Conservation (phyloP, 805 yeast genomes). For the Ogataea haglerorum region DNA sequence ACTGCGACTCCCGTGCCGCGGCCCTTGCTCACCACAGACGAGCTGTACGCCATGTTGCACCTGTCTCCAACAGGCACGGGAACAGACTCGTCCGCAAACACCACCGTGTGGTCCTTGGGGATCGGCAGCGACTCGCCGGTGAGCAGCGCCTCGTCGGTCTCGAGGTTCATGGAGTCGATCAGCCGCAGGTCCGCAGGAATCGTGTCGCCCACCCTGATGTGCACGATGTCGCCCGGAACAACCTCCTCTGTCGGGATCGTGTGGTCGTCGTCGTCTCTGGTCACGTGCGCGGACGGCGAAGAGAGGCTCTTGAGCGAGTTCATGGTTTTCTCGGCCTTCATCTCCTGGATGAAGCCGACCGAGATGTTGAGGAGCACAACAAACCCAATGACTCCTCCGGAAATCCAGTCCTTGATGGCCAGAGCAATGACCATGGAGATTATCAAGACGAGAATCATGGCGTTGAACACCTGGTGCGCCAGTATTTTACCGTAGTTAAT, state of each 20-base stretch:
- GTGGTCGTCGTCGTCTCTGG: constrained; percentile 34
- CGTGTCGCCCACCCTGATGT: constrained; percentile 38
- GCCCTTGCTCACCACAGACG: constrained; percentile 5
- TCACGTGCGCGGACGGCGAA: constrained; percentile 30
- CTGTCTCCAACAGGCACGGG: not conserved
- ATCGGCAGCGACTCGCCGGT: constrained; percentile 48
- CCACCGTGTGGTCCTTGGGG: not conserved
- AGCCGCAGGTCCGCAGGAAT: constrained; percentile 48
- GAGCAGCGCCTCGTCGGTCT: constrained; percentile 44
- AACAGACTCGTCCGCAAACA: constrained; percentile 28
- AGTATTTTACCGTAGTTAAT: not conserved
- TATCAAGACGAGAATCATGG: not conserved
- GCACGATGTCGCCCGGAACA: constrained; percentile 43
- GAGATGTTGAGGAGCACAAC: not conserved
- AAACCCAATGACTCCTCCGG: not conserved
- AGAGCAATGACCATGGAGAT: not conserved
- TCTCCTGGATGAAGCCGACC: constrained; percentile 36
- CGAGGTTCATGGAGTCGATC: constrained; percentile 36
- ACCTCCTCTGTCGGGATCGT: constrained; percentile 34
- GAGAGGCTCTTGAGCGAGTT: constrained; percentile 43
- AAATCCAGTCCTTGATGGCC: not conserved
- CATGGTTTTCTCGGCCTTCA: constrained; percentile 45
- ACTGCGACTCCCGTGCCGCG: not conserved
- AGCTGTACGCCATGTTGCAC: constrained; percentile 41
- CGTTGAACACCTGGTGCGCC: not conserved